Evolutionary conservation across 2,329 filamentous ascomycete genomes (phyloP).

Genomic region (Zelopaecilomyces penicillatus): DNA sequence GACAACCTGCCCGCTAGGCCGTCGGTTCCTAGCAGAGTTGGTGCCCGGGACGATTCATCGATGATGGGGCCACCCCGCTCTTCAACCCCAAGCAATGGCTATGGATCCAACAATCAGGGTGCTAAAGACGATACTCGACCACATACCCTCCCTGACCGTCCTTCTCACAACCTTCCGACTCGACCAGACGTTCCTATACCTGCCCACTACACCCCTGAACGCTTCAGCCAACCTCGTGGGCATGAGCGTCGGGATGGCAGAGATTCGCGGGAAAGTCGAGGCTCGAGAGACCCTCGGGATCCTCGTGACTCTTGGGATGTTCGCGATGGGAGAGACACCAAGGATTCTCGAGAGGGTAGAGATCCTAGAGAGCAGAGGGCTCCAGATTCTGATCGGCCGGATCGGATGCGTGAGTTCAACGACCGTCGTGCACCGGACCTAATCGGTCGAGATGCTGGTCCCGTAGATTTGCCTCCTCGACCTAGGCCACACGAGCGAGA

Average conservation of each 20-base stretch:
- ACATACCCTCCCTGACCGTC: constrained; percentile 29
- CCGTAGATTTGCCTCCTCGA: constrained; percentile 25
- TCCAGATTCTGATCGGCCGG: constrained; percentile 32
- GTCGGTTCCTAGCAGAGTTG: constrained; percentile 17
- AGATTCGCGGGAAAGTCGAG: constrained; percentile 19
- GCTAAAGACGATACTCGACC: constrained; percentile 22
- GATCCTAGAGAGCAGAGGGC: constrained; percentile 28
- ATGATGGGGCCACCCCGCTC: constrained; percentile 15
- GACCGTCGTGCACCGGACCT: constrained; percentile 37
- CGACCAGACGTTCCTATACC: constrained; percentile 51
- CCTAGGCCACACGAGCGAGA: constrained; percentile 36
- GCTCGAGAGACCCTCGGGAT: constrained; percentile 22
- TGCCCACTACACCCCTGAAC: constrained; percentile 37
- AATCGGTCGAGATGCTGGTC: constrained; percentile 15
- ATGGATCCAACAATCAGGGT: constrained; percentile 11
- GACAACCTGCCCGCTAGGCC: constrained; percentile 27
- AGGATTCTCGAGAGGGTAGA: constrained; percentile 28
- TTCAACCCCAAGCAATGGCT: constrained; percentile 17
- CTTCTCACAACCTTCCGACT: constrained; percentile 40
- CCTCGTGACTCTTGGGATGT: constrained; percentile 21
- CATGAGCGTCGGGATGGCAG: constrained; percentile 32
- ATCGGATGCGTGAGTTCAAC: constrained; percentile 33
- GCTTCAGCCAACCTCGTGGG: constrained; percentile 33
- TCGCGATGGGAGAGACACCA: constrained; percentile 20
- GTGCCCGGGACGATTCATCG: constrained; percentile 16